Base-by-base conservation (phyloP, 306 rosid genomes). In the Lathyrus aphaca region DNA sequence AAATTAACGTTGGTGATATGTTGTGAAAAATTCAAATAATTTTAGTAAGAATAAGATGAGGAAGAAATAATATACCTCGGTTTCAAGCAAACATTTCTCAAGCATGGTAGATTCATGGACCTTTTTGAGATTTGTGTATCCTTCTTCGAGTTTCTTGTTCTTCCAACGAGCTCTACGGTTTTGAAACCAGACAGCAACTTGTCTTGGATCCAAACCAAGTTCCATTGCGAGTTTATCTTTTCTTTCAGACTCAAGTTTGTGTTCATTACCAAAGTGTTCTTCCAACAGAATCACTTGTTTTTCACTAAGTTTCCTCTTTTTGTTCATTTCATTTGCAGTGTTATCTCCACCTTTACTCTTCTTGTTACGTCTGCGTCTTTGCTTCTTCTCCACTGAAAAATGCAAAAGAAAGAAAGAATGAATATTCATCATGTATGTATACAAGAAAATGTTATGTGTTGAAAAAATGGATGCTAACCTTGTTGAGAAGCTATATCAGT, bases 111-210 rank as follows among this genome's bases (percentile, higher is more conserved):
- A 58, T 15, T 95, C 96, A 2, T 91, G 86, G 9, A 51, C 3
- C 75, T 79, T 86, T 68, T 87, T 87, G 11, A 95, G 83, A 62
- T 0, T 76, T 2, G 91, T 81, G 86, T 84, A 91, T 72, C 87
- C 96, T 50, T 91, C 89, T 71, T 95, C 97, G 39, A 95, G 45
- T 66, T 89, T 95, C 77, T 89, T 89, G 86, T 82, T 95, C 99
- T 86, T 95, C 99, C 99, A 95, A 0, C 97, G 89, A 3, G 96
- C 97, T 71, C 97, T 78, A 11, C 99, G 84, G 73, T 95, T 95
- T 53, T 95, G 99, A 16, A 95, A 95, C 99, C 99, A 95, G 6
- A 95, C 95, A 0, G 99, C 96, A 1, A 95, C 99, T 55, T 91
- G 97, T 2, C 99, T 83, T 0, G 99, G 95, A 65, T 95, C 99